These are phyloP conservation scores for Kockovaella imperatae DNA, from an alignment of 768 basidiomycete species.

Conservation along the genomic window DNA sequence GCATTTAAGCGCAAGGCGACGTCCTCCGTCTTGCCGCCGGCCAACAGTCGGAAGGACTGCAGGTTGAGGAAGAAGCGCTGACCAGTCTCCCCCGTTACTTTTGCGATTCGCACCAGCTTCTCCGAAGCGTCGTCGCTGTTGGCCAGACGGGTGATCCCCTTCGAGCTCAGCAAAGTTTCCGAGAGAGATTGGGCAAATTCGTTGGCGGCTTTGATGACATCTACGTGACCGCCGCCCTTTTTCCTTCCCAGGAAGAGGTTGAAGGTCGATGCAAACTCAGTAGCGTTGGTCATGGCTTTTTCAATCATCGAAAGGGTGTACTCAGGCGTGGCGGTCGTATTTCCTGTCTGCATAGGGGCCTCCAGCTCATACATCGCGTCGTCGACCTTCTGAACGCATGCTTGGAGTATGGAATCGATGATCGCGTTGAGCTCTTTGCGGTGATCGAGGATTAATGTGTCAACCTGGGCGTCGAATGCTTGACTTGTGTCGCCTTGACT, in stretches of 20 bases:
- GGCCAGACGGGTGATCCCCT: constrained; percentile 88
- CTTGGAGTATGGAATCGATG: constrained; percentile 95
- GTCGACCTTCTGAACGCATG: constrained; percentile 93
- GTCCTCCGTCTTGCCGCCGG: constrained; percentile 73
- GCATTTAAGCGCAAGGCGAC: constrained; percentile 83
- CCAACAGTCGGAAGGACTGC: constrained; percentile 87
- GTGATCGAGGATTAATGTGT: constrained; percentile 90
- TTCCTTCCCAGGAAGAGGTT: constrained; percentile 76
- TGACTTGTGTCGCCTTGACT: constrained; percentile 75
- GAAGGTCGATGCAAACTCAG: constrained; percentile 90
- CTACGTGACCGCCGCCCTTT: constrained; percentile 85
- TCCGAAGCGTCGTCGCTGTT: constrained; percentile 87
- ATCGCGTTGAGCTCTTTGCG: constrained; percentile 96
- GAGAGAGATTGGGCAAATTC: constrained; percentile 88
- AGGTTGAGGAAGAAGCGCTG: constrained; percentile 89
- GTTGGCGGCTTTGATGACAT: constrained; percentile 95
- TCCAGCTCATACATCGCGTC: constrained; percentile 96
- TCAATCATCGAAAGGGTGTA: constrained; percentile 98
- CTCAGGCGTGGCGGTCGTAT: constrained; percentile 94
- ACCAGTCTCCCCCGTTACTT: constrained; percentile 75
- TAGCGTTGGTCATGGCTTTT: constrained; percentile 87
- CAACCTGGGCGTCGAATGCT: constrained; percentile 93
- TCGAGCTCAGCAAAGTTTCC: constrained; percentile 86
- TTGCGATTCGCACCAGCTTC: constrained; percentile 76
- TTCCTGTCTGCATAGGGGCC: constrained; percentile 87